Base-by-base conservation (phyloP, 1,139 yeast species). In the Eremothecium coryli region DNA sequence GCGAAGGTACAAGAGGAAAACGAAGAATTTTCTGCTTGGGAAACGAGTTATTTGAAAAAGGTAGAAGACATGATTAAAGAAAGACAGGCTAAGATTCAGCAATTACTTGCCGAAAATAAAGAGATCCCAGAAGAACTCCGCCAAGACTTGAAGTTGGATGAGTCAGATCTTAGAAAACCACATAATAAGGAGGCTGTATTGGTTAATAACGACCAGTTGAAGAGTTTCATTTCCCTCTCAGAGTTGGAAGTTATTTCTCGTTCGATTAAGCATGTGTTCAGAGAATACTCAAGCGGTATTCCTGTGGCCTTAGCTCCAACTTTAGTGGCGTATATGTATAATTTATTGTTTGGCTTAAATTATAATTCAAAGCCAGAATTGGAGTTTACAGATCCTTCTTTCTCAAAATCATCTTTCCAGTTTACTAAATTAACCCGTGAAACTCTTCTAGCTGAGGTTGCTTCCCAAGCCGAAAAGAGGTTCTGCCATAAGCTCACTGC, bases 181-280 rank as follows among this genome's bases (percentile, higher is more conserved):
- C 52, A 55, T 11, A 50, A 49, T 28, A 56, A 48, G 18, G 49
- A 49, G 8, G 56, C 57, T 20, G 41, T 42, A 13, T 33, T 53
- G 8, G 42, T 57, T 17, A 41, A 46, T n/a, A 52, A 50, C 18
- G 59, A 52, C 38, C 55, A 56, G 27, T 65, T 67, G 41, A 53
- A 61, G 13, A 61, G 78, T 18, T 65, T 82, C 31, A 60, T 68
- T 41, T 53, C 50, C 11, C 57, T 81, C 34, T 57, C 76, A 16
- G 62, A 71, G 31, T 73, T 74, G 43, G 95, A 86, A 59, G 76
- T 85, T 68, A 60, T 85, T 48, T 69, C 90, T 12, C 78, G 98
- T 63, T 72, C 86, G 15, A 61, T 73, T 31, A 90, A 90, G 62
- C 94, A 85, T 53, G 59, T 79, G 36, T 61, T 88, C 49, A 76